Evolutionary conservation across 2,329 filamentous ascomycete genomes (phyloP).

Genomic region (Ophiocordyceps camponoti-leonardi): DNA sequence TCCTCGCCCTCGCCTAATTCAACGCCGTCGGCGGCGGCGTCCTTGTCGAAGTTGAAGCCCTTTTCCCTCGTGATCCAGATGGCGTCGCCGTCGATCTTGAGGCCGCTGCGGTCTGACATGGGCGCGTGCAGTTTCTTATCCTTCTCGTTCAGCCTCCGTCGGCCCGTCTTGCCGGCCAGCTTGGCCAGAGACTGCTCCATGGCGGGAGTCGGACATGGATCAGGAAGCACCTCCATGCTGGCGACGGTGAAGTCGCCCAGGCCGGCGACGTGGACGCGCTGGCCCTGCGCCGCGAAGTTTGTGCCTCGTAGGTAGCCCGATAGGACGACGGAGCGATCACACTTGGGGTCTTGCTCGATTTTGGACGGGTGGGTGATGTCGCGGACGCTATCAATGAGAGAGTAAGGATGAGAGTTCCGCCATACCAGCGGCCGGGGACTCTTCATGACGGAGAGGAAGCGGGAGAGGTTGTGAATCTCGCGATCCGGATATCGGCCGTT

Average conservation of each 20-base stretch:
- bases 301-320: conserved; percentile 91
- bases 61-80: conserved; percentile 69
- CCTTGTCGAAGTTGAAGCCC: conserved; percentile 57
- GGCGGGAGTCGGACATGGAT: conserved; percentile 86
- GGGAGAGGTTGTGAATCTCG: conserved; percentile 86
- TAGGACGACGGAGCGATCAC: conserved; percentile 76
- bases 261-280: conserved; percentile 81
- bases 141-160: conserved; percentile 79
- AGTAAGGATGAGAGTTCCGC: conserved; percentile 92
- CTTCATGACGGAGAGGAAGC: conserved; percentile 98
- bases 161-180: conserved; percentile 61
- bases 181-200: conserved; percentile 82
- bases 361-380: conserved; percentile 88
- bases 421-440: conserved; percentile 91
- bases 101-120: conserved; percentile 93
- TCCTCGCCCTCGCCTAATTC: conserved; percentile 90
- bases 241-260: conserved; percentile 76
- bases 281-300: conserved; percentile 75
- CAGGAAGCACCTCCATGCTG: conserved; percentile 72
- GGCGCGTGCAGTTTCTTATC: conserved; percentile 93
- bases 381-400: conserved; percentile 82
- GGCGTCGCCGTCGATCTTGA: conserved; percentile 92
- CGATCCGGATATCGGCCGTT: conserved; percentile 94
- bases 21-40: conserved; percentile 34
- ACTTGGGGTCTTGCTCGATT: conserved; percentile 76